phyloP scores from a whole-genome alignment of 2,329 filamentous ascomycete genomes.

The Acrodontium crateriforme region DNA sequence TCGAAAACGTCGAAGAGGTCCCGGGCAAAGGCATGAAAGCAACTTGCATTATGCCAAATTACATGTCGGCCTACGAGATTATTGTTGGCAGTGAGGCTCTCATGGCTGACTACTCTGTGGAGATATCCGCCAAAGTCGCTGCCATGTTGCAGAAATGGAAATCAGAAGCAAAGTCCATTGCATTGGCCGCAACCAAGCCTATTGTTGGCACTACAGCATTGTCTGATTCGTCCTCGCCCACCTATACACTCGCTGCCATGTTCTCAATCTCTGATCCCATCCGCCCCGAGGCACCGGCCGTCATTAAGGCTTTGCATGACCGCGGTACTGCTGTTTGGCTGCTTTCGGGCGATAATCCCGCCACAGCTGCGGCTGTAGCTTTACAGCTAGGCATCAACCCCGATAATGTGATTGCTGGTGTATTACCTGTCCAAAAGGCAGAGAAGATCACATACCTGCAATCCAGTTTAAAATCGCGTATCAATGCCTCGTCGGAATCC shows the following conservation, averaged over 20 bases:
- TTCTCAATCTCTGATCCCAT: slow-evolving; percentile 73
- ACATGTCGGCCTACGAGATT: slow-evolving; percentile 30
- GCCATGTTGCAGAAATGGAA: slow-evolving; percentile 26
- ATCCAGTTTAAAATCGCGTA: slow-evolving; percentile 2
- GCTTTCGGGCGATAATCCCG: slow-evolving; percentile 82
- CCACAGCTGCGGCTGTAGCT: slow-evolving; percentile 71
- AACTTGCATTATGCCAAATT: slow-evolving; percentile 10
- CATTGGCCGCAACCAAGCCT: slow-evolving; percentile 22
- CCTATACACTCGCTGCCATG: slow-evolving; percentile 43
- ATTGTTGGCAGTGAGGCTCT: slow-evolving; percentile 61
- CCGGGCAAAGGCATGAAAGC: slow-evolving; percentile 59
- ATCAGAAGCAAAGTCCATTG: slow-evolving; percentile 27
- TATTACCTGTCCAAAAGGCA: slow-evolving; percentile 72
- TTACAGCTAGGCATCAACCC: slow-evolving; percentile 57
- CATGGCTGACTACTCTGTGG: slow-evolving; percentile 34
- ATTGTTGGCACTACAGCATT: slow-evolving; percentile 1
- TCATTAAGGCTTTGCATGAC: slow-evolving; percentile 42
- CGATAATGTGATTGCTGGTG: slow-evolving; percentile 69
- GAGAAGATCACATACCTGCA: slow-evolving; percentile 47
- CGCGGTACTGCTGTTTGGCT: slow-evolving; percentile 70
- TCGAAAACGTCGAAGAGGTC: no score
- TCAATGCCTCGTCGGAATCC: slow-evolving; percentile 1
- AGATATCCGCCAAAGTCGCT: slow-evolving; percentile 12
- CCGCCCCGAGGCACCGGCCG: slow-evolving; percentile 54
- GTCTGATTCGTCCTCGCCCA: not conserved